Conservation (phyloP, 2,329 filamentous ascomycete genomes). For the Tolypocladium capitatum region DNA sequence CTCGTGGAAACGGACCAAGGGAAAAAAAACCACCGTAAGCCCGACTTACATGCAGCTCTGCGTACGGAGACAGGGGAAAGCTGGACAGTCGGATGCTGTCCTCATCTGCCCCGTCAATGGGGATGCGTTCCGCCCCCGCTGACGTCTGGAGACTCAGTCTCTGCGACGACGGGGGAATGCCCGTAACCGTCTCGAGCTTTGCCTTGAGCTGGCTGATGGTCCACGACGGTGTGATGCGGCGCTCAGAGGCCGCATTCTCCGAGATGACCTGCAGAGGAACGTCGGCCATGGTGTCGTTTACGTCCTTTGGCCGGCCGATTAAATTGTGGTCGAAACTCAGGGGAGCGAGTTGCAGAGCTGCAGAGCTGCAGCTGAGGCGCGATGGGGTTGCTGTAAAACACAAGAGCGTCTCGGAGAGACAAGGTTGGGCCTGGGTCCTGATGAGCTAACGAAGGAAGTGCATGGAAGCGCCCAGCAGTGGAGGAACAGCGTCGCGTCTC, state of each 20-base stretch:
- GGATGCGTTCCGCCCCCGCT: constrained; percentile 41
- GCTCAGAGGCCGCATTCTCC: constrained; percentile 69
- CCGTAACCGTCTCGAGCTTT: constrained; percentile 87
- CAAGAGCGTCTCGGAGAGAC: not conserved
- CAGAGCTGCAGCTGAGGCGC: not conserved
- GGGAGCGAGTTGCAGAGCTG: not conserved
- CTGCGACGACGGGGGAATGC: constrained; percentile 72
- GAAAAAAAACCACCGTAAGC: constrained; percentile 5
- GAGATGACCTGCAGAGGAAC: constrained; percentile 64
- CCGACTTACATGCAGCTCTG: constrained; percentile 64
- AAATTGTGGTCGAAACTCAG: not conserved
- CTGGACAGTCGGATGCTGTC: constrained; percentile 50
- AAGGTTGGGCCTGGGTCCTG: not conserved
- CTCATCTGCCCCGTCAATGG: constrained; percentile 60
- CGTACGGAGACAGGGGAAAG: constrained; percentile 60
- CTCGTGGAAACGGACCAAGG: constrained; percentile 4
- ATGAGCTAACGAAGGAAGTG: not conserved
- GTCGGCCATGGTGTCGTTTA: constrained; percentile 44
- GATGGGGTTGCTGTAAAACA: not conserved
- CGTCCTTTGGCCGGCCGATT: not conserved
- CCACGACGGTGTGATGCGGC: constrained; percentile 87
- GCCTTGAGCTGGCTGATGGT: constrained; percentile 69
- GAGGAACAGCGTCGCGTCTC: not conserved
- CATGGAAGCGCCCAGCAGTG: not conserved
- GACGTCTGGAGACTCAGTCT: constrained; percentile 55